phyloP scores from a whole-genome alignment of 495 filamentous ascomycete species.

The Xylaria palmicola region DNA sequence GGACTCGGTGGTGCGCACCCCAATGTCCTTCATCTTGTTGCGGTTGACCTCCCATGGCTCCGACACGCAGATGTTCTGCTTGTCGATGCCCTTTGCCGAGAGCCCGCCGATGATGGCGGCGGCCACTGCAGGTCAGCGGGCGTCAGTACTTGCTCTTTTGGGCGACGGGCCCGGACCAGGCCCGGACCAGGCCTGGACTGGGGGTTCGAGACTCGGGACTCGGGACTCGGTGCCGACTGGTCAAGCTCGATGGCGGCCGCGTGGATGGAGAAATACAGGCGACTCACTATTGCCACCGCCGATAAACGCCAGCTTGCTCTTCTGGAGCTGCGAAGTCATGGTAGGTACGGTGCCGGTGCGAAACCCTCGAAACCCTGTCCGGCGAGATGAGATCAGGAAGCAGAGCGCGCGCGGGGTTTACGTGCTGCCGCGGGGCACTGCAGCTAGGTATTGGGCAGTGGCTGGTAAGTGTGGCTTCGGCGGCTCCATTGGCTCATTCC shows the following conservation, averaged over 20 bases:
- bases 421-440: too few relatives aligned
- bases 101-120: conserved; percentile 41
- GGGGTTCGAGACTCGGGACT: too few relatives aligned
- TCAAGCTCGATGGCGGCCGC: neutral
- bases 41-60: conserved; percentile 39
- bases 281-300: conserved; percentile 35
- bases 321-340: conserved; percentile 27
- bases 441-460: too few relatives aligned
- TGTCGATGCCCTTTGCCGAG: conserved; percentile 30
- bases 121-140: conserved; percentile 22
- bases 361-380: neutral
- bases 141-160: neutral
- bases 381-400: neutral
- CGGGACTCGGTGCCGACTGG: too few relatives aligned
- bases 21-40: conserved; percentile 31
- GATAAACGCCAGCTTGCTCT: conserved; percentile 35
- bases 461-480: neutral
- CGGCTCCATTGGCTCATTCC: too few relatives aligned
- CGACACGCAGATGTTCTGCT: conserved; percentile 44
- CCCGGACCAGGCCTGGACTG: too few relatives aligned
- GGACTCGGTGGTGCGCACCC: conserved; percentile 34
- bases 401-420: neutral
- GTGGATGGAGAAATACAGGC: neutral
- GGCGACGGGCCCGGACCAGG: neutral
- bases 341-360: neutral